A percentile compares a stretch with the other conserved stretches of the same genome.
These are phyloP conservation scores for Malus hybrid DNA, from an alignment of 331 rosid genomes.

Conservation along the genomic window DNA sequence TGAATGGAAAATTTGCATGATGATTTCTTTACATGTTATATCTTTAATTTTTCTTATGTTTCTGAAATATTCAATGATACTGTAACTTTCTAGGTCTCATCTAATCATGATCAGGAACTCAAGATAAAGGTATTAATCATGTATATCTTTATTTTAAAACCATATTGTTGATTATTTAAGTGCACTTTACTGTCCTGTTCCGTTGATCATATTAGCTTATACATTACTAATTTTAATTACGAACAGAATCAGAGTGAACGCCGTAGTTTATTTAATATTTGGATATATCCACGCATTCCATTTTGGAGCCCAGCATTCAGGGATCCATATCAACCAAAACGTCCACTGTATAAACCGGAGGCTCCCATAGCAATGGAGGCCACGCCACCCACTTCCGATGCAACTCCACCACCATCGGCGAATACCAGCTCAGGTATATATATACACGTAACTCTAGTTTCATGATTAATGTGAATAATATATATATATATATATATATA, in stretches of 20 bases:
- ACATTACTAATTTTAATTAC: background rate
- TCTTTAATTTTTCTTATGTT: background rate
- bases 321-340: background rate
- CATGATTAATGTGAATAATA: background rate
- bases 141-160: background rate
- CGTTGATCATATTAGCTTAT: background rate
- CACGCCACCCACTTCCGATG: background rate
- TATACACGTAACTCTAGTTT: background rate
- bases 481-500: too few species aligned
- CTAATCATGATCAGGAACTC: background rate
- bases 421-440: background rate
- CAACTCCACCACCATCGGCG: background rate
- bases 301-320: background rate
- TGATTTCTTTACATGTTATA: background rate
- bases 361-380: background rate
- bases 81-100: background rate
- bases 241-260: background rate
- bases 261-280: background rate
- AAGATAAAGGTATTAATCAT: background rate
- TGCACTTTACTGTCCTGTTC: background rate
- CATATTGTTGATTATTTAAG: background rate
- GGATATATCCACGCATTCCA: background rate
- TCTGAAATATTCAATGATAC: background rate
- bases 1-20: background rate
- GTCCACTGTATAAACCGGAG: background rate